Evolutionary conservation across 345 rosid species (phyloP).

Genomic region (Pelargonium nanum): DNA sequence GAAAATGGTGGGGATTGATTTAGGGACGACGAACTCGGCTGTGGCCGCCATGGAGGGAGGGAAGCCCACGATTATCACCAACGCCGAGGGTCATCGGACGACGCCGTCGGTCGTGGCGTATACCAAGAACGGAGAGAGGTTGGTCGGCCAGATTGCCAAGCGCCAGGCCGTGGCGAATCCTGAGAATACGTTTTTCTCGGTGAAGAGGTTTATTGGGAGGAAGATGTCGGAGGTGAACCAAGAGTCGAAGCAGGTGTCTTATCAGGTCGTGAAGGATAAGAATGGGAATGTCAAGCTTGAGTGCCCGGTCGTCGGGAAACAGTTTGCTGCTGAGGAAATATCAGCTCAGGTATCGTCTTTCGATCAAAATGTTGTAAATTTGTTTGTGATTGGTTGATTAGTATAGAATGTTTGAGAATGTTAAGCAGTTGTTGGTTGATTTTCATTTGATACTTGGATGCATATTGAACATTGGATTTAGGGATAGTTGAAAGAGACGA

Average conservation of each 20-base stretch:
- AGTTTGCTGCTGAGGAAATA: slow-evolving; percentile 93
- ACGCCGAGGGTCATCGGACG: slow-evolving; percentile 94
- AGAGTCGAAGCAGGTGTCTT: slow-evolving; percentile 89
- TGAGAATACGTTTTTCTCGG: slow-evolving; percentile 96
- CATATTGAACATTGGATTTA: too few species aligned
- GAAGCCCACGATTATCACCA: slow-evolving; percentile 91
- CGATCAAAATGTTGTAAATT: not conserved
- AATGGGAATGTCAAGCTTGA: slow-evolving; percentile 92
- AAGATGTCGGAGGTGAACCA: slow-evolving; percentile 92
- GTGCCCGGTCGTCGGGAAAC: slow-evolving; percentile 86
- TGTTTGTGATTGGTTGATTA: not conserved
- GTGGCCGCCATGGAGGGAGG: slow-evolving; percentile 99
- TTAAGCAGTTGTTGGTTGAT: too few species aligned
- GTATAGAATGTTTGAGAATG: not conserved
- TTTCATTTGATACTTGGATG: too few species aligned
- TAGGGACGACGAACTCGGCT: slow-evolving; percentile 94
- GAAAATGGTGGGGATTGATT: slow-evolving; percentile 91
- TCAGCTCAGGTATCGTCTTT: slow-evolving; percentile 69
- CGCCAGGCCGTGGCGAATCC: slow-evolving; percentile 95
- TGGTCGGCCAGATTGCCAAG: slow-evolving; percentile 96
- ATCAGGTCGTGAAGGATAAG: slow-evolving; percentile 75
- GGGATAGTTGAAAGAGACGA: too few species aligned
- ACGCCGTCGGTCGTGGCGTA: slow-evolving; percentile 97
- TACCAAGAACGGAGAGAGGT: slow-evolving; percentile 71
- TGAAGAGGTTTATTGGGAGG: slow-evolving; percentile 96